Percentiles rank a stretch among this genome's conserved stretches.
phyloP scores from a whole-genome alignment of 805 yeast species.

The Wickerhamiella azymoides region DNA sequence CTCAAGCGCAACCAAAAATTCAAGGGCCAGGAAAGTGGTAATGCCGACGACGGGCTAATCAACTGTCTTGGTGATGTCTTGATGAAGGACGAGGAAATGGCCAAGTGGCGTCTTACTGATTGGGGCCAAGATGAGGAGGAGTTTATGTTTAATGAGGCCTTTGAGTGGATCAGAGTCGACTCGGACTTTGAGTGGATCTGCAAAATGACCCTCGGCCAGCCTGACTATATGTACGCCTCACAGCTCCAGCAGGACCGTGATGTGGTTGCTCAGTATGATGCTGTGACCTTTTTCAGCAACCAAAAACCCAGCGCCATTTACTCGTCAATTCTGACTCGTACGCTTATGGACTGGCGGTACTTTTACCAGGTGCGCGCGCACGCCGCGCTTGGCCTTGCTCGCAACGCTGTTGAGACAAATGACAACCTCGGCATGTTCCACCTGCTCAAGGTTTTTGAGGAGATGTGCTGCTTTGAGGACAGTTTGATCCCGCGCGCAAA shows the following conservation, averaged over 20 bases:
- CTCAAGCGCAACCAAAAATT: constrained; percentile 44
- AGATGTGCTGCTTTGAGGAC: constrained; percentile 56
- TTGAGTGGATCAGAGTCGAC: constrained; percentile 96
- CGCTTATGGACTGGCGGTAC: constrained; percentile 71
- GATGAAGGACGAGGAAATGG: constrained; percentile 42
- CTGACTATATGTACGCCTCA: constrained; percentile 88
- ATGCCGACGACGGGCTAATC: constrained; percentile 26
- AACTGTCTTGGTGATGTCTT: constrained; percentile 70
- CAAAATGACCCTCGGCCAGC: constrained; percentile 64
- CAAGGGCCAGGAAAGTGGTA: constrained; percentile 24
- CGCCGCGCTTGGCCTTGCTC: constrained; percentile 69
- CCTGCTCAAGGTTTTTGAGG: constrained; percentile 53
- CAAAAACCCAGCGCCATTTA: constrained; percentile 48
- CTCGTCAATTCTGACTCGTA: constrained; percentile 64
- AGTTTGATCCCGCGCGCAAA: constrained; percentile 63
- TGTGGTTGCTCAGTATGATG: constrained; percentile 87
- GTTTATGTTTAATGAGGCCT: constrained; percentile 62
- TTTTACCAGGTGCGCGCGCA: constrained; percentile 80
- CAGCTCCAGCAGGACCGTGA: constrained; percentile 91
- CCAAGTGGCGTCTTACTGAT: constrained; percentile 60
- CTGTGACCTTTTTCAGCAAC: constrained; percentile 57
- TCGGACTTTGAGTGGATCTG: constrained; percentile 97
- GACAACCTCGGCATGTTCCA: constrained; percentile 63
- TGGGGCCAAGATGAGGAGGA: constrained; percentile 61
- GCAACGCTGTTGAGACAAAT: constrained; percentile 44